Base-by-base conservation (phyloP, 495 filamentous ascomycete genomes). In the Neohortaea acidophila region DNA sequence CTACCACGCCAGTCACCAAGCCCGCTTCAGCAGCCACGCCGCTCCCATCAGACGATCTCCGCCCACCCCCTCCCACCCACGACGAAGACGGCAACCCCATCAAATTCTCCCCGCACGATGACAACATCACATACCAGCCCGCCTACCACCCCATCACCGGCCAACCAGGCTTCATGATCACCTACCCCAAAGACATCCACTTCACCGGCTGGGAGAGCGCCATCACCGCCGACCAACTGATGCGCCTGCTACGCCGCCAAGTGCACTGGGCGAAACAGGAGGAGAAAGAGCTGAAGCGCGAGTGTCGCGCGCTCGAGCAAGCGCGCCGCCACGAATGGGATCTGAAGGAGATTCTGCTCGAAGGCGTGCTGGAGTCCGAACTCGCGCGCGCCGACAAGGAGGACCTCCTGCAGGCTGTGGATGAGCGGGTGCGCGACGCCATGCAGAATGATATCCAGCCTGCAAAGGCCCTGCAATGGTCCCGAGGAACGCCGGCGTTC, bases 201-300 rank as follows among this genome's bases (percentile, higher is more conserved):
- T 92, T 94, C 56, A 77, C 77, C 11, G 59, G 61, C 10, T 69
- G 77, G 22, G 91, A 97, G 59, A 67, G 82, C 20, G 54, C 58
- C 15, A 68, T 87, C 48, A 68, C 69, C 4, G 71, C 81, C 3
- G 65, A 71, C 33, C 68, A 83, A 42, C 69, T 96, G 5, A 76
- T 74, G 51, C 68, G 70, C 32, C 59, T 92, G 2, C 70, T 91
- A 21, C 75, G 80, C 19, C 68, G 79, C 30, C 81, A 93, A 52
- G 62, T 91, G 12, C 69, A 73, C 39, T 93, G 86, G 85, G 77
- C 79, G 1, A 71, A 81, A 55, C 67, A 77, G 38, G 86, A 89
- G 33, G 59, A 64, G 11, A 66, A 72, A 18, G 58, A 67, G 24
- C 57, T 96, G 25, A 66, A 66, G 28, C 56, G 53, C 1, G 75